Evolutionary conservation across 2,329 filamentous ascomycete genomes (phyloP).

Genomic region (Parastagonospora nodorum): DNA sequence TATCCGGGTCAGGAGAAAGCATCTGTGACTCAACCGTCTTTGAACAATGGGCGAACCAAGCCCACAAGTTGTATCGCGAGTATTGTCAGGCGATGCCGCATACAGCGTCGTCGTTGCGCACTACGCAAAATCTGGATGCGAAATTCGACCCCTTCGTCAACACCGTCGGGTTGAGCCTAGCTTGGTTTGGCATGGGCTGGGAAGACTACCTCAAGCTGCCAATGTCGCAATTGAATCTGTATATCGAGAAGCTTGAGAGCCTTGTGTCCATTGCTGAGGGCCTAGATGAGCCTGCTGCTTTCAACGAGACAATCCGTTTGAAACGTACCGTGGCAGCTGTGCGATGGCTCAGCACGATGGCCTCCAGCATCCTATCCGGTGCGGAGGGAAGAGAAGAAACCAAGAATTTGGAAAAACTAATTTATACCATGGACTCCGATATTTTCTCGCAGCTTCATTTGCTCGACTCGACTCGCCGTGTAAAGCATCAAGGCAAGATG

Average conservation of each 20-base stretch:
- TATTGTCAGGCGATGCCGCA: conserved; percentile 34
- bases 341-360: conserved; percentile 13
- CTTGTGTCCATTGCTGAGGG: conserved; percentile 13
- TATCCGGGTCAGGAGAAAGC: conserved; percentile 11
- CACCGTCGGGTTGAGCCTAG: conserved; percentile 30
- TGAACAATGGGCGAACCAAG: conserved; percentile 25
- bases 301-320: conserved; percentile 13
- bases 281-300: conserved; percentile 1
- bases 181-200: conserved; percentile 33
- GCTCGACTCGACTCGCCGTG: conserved; percentile 15
- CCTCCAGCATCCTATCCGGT: conserved; percentile 14
- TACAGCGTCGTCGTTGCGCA: conserved; percentile 26
- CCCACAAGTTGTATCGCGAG: conserved; percentile 24
- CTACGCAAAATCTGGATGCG: conserved; percentile 22
- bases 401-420: conserved; percentile 27
- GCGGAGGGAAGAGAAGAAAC: conserved; percentile 27
- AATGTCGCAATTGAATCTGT: conserved; percentile 26
- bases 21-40: conserved; percentile 28
- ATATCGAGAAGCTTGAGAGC: conserved; percentile 18
- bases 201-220: conserved; percentile 35
- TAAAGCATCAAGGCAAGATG: conserved; percentile 30
- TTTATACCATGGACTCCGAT: conserved; percentile 21
- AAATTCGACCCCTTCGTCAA: conserved; percentile 34
- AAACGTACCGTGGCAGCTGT: conserved; percentile 19
- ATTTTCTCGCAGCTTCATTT: conserved; percentile 24